phyloP scores from a whole-genome alignment of 257 asterid species.

The Solanum chilense region DNA sequence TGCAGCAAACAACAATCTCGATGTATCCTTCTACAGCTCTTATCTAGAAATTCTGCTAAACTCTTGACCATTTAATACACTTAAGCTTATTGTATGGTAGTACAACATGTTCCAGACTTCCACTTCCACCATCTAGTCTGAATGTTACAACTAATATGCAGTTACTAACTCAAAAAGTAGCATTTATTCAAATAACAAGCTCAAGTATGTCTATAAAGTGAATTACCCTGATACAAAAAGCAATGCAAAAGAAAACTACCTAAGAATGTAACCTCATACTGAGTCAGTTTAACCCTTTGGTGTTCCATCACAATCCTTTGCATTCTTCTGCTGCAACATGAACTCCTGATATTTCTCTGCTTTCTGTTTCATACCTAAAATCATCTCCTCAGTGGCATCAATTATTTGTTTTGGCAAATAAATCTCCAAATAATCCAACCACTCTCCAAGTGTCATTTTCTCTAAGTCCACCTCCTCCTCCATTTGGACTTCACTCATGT shows the following conservation, averaged over 20 bases:
- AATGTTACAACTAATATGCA: neutral
- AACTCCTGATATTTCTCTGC: slow-evolving; percentile 42
- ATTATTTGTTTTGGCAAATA: slow-evolving; percentile 46
- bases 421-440: slow-evolving; percentile 52
- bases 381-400: slow-evolving; percentile 50
- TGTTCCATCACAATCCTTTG: neutral
- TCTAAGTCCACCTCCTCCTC: slow-evolving; percentile 26
- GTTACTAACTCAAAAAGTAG: neutral
- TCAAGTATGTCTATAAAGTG: neutral
- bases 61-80: neutral
- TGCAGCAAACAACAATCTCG: neutral
- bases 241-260: neutral
- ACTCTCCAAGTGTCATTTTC: slow-evolving; percentile 57
- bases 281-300: neutral
- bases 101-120: neutral
- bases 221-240: neutral
- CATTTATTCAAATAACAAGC: neutral
- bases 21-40: neutral
- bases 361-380: slow-evolving; percentile 46
- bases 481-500: neutral
- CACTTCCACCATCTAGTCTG: neutral
- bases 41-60: neutral
- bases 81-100: neutral
- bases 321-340: slow-evolving; percentile 42
- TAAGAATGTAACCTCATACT: neutral